Percentiles rank a stretch among this genome's conserved stretches.
Evolutionary conservation across 2,329 filamentous ascomycete species (phyloP).

Genomic region (Neofusicoccum umdonicola): DNA sequence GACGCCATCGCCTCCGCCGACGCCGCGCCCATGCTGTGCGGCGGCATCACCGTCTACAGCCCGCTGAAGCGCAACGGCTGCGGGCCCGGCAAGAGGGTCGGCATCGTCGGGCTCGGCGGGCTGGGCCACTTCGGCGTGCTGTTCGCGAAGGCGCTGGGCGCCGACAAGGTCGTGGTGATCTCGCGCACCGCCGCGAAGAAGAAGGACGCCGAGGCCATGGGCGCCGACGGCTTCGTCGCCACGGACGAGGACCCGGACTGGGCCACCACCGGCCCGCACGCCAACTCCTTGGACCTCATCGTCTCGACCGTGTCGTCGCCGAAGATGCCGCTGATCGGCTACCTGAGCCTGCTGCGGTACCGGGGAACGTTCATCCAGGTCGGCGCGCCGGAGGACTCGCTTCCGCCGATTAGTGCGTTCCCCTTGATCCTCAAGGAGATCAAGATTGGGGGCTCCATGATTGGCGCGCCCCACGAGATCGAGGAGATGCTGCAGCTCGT

Average conservation of each 20-base stretch:
- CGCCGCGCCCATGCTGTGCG: slow-evolving; percentile 72
- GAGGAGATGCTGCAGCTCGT: slow-evolving; percentile 61
- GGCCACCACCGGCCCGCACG: slow-evolving; percentile 49
- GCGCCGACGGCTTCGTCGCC: slow-evolving; percentile 58
- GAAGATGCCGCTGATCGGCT: slow-evolving; percentile 62
- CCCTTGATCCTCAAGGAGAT: slow-evolving; percentile 57
- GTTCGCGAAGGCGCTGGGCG: slow-evolving; percentile 68
- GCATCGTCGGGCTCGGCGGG: slow-evolving; percentile 70
- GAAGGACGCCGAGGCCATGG: slow-evolving; percentile 60
- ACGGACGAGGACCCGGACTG: slow-evolving; percentile 59
- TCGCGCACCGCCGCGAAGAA: slow-evolving; percentile 60
- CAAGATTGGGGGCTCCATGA: slow-evolving; percentile 43
- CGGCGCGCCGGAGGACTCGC: slow-evolving; percentile 60
- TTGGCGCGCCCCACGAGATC: slow-evolving; percentile 59
- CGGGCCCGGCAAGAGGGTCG: slow-evolving; percentile 69
- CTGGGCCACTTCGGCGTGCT: slow-evolving; percentile 71
- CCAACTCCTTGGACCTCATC: slow-evolving; percentile 54
- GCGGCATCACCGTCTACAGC: slow-evolving; percentile 70
- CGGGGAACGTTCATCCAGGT: slow-evolving; percentile 65
- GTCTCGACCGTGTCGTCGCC: slow-evolving; percentile 57
- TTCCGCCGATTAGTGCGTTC: slow-evolving; percentile 57
- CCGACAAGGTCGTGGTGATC: slow-evolving; percentile 64
- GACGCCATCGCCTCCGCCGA: slow-evolving; percentile 47
- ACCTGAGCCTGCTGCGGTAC: slow-evolving; percentile 58
- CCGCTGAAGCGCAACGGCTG: slow-evolving; percentile 67